Conservation (phyloP, 1,139 yeast species). For the Saccharomyces hybrid region DNA sequence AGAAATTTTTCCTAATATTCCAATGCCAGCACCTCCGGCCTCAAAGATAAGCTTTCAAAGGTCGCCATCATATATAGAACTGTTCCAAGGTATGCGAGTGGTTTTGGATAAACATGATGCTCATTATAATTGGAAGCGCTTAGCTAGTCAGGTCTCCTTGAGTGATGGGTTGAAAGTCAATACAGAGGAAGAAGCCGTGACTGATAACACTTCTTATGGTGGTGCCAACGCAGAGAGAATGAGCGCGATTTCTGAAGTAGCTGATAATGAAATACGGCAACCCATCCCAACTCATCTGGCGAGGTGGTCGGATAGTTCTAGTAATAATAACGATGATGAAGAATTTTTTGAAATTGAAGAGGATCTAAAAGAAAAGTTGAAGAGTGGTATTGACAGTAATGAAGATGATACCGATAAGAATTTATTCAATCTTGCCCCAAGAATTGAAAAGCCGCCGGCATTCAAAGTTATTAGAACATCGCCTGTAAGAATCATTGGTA, state of each 20-base stretch:
- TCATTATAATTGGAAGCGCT: conserved; percentile 26
- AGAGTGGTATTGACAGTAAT: neutral
- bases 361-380: neutral
- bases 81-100: conserved; percentile 26
- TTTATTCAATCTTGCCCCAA: neutral
- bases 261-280: neutral
- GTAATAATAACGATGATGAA: neutral
- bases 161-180: conserved; percentile 9
- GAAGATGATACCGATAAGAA: neutral
- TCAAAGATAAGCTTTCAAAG: conserved; percentile 10
- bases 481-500: conserved; percentile 7
- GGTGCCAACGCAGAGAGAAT: neutral
- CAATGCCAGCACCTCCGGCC: neutral
- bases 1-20: neutral
- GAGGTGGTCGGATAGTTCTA: neutral
- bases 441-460: neutral
- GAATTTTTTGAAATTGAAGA: neutral
- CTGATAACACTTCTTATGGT: neutral
- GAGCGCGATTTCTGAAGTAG: neutral
- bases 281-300: neutral
- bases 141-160: conserved; percentile 21
- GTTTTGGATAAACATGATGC: conserved; percentile 29
- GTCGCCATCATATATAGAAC: conserved; percentile 27
- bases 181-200: neutral
- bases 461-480: conserved; percentile 11